These are phyloP conservation scores for Graphiopsis chlorocephala DNA, from an alignment of 2,329 filamentous ascomycete species.

Conservation along the genomic window DNA sequence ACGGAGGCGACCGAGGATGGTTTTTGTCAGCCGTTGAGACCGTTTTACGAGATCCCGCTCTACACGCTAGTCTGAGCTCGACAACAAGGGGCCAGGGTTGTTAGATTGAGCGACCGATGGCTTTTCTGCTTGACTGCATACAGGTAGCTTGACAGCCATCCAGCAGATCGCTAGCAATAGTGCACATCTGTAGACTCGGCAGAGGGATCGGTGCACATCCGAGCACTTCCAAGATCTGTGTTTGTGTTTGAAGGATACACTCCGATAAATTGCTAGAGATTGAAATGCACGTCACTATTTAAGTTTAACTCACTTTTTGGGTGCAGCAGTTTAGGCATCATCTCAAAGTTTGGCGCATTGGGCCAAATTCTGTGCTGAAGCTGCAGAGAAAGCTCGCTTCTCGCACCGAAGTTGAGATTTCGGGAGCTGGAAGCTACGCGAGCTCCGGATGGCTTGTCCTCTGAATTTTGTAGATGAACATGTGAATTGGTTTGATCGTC, in stretches of 20 bases:
- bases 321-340: background rate
- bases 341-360: background rate
- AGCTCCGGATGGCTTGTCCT: background rate
- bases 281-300: background rate
- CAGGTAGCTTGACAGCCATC: background rate
- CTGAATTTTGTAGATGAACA: background rate
- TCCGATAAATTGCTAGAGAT: background rate
- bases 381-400: background rate
- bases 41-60: background rate
- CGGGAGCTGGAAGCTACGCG: background rate
- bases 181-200: background rate
- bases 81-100: background rate
- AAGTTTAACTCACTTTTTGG: background rate
- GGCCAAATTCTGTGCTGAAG: background rate
- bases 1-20: background rate
- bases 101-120: background rate
- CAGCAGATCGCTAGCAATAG: background rate
- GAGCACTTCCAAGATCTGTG: background rate
- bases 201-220: background rate
- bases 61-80: background rate
- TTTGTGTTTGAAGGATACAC: background rate
- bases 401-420: background rate
- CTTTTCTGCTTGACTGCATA: conserved; percentile 1
- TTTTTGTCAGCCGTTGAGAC: background rate
- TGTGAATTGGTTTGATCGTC: background rate